Evolutionary conservation across 306 rosid genomes (phyloP), one percentile per base, ranked within the genome.

Genomic region (Clitoria ternatea): DNA sequence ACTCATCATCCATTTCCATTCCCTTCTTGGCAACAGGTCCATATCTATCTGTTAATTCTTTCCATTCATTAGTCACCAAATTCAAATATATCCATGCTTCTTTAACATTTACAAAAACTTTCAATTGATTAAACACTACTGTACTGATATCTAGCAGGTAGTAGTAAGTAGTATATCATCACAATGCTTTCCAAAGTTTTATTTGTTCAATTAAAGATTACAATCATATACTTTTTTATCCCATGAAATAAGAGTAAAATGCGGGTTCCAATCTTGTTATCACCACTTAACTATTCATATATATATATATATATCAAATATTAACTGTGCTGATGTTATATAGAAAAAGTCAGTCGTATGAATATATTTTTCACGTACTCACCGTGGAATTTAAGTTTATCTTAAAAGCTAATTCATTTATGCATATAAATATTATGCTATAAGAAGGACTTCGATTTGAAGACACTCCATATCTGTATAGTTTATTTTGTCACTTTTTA

Each of bases 1-100:
- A 14, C 92, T 87, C 78, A 88, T 93, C 68, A 61, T 88, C 77
- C 97, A 90, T 74, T 80, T 93, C 13, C 98, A 93, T 79, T 84
- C 97, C 59, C 88, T 93, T 67, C 97, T 93, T 44, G 98, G 98
- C 49, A 90, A 93, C 96, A 93, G 98, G 98, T 81, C 11, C 56
- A 18, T 79, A 22, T 2, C 7, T 20, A n/a, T n/a, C n/a, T n/a
- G n/a, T n/a, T n/a, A n/a, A n/a, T n/a, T n/a, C n/a, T n/a, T n/a
- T n/a, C n/a, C n/a, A n/a, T 45, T 39, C 3, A 11, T 14, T 40
- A 23, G 3, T 66, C 4, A 48, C 15, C 9, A 30, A 18, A 8
- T 64, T 27, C 11, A 14, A 26, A 17, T 65, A 14, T 24, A 17
- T 65, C 17, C 24, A 24, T 42, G 37, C 52, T n/a, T 42, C 54